phyloP scores from a whole-genome alignment of 169 alveolate species.

The Plasmodium knowlesi region DNA sequence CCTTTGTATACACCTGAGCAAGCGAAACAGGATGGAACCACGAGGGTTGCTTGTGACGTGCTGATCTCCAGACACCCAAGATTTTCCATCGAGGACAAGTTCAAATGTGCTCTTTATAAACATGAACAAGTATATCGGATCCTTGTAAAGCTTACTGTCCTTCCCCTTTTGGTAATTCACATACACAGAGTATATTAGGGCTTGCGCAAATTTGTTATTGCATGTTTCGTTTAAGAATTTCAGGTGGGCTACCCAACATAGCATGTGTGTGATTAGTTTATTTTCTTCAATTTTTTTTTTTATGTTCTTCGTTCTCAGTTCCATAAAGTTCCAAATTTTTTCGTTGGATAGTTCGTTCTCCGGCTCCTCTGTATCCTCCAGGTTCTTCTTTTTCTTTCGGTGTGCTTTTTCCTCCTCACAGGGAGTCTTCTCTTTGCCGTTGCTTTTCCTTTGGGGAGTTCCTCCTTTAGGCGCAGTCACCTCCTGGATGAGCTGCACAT shows the following conservation, averaged over 20 bases:
- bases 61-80: conserved; percentile 38
- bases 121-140: conserved; percentile 53
- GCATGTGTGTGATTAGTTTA: conserved; percentile 15
- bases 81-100: conserved; percentile 4
- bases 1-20: conserved; percentile 42
- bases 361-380: not conserved
- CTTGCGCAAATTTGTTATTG: conserved; percentile 43
- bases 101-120: conserved; percentile 31
- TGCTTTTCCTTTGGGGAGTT: not conserved
- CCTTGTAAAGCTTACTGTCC: conserved; percentile 31
- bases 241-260: conserved; percentile 53
- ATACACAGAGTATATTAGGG: conserved; percentile 53
- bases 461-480: not conserved
- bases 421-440: not conserved
- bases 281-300: conserved; percentile 58
- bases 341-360: not conserved
- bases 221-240: conserved; percentile 35
- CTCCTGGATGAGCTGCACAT: conserved; percentile 34
- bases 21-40: conserved; percentile 42
- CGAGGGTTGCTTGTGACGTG: conserved; percentile 1
- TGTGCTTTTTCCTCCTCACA: not conserved
- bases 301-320: conserved; percentile 9
- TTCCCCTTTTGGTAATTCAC: conserved; percentile 28
- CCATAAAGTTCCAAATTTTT: not conserved
- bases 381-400: not conserved